Conservation (phyloP, 306 rosid genomes). For the Hippophae rhamnoides region DNA sequence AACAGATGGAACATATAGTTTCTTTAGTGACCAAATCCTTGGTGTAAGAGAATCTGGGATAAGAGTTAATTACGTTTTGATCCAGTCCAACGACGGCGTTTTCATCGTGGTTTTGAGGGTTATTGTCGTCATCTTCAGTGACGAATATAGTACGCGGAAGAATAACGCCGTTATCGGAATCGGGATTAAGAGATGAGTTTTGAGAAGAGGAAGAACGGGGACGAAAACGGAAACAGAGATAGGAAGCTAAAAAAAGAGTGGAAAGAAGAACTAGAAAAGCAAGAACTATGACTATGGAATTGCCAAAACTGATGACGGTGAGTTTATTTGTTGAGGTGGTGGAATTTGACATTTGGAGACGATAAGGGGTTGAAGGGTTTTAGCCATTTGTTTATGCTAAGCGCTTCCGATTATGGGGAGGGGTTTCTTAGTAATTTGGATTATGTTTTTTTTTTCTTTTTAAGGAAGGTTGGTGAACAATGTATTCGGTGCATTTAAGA, state of each 20-base stretch:
- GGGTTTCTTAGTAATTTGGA: not conserved
- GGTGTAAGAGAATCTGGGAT: slow-evolving; percentile 51
- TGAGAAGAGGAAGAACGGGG: not conserved
- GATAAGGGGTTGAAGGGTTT: slow-evolving; percentile 15
- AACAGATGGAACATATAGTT: slow-evolving; percentile 62
- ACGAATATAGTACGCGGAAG: slow-evolving; percentile 72
- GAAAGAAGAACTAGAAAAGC: slow-evolving; percentile 52
- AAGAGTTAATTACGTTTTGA: slow-evolving; percentile 59
- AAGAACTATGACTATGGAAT: slow-evolving; percentile 72
- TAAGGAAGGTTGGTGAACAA: slow-evolving; percentile 49
- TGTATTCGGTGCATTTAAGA: slow-evolving; percentile 62
- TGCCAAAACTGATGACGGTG: slow-evolving; percentile 50
- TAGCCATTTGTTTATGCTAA: slow-evolving; percentile 44
- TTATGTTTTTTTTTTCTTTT: not conserved
- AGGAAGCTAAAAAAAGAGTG: slow-evolving; percentile 43
- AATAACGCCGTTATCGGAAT: slow-evolving; percentile 37
- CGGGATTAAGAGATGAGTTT: slow-evolving; percentile 4
- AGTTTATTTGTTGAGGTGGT: slow-evolving; percentile 27
- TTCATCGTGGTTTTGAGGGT: slow-evolving; percentile 14
- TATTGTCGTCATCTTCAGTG: slow-evolving; percentile 50
- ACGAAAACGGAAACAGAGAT: slow-evolving; percentile 39
- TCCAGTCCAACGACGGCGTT: slow-evolving; percentile 44
- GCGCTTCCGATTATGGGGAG: no score
- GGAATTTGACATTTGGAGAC: slow-evolving; percentile 29
- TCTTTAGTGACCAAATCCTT: slow-evolving; percentile 20